Conservation (phyloP, 2,329 filamentous ascomycete genomes). For the Teratosphaeria viscida region DNA sequence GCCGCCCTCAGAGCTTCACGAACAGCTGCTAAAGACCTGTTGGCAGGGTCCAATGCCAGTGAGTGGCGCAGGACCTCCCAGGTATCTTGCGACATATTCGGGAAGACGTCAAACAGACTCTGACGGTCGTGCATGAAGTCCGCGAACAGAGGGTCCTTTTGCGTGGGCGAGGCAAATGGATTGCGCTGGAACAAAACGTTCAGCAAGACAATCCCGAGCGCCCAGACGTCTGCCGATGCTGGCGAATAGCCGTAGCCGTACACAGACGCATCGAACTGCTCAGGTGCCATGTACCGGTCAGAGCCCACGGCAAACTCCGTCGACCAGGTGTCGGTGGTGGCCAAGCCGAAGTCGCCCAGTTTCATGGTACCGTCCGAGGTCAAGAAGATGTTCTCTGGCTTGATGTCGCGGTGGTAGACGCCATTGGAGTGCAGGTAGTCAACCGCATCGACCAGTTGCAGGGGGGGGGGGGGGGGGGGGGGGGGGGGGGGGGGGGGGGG, state of each 20-base stretch:
- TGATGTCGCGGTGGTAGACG: slow-evolving; percentile 95
- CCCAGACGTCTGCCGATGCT: slow-evolving; percentile 90
- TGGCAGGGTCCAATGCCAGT: slow-evolving; percentile 81
- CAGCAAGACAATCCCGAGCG: slow-evolving; percentile 88
- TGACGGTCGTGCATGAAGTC: slow-evolving; percentile 92
- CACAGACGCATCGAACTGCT: slow-evolving; percentile 85
- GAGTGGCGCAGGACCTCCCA: slow-evolving; percentile 87
- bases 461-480: too few relatives aligned
- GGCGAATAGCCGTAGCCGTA: slow-evolving; percentile 70
- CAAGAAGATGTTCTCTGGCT: slow-evolving; percentile 98
- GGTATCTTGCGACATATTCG: slow-evolving; percentile 96
- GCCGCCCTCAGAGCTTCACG: slow-evolving; percentile 69
- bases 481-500: too few relatives aligned
- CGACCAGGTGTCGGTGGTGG: slow-evolving; percentile 81
- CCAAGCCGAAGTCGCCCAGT: slow-evolving; percentile 90
- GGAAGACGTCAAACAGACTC: slow-evolving; percentile 94
- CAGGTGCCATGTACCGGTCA: slow-evolving; percentile 97
- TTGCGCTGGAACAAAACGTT: slow-evolving; percentile 97
- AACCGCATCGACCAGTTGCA: slow-evolving; percentile 82
- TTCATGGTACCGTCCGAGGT: slow-evolving; percentile 82
- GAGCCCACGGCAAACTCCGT: slow-evolving; percentile 90
- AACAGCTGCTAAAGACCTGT: slow-evolving; percentile 69
- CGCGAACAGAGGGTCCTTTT: slow-evolving; percentile 83
- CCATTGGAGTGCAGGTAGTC: slow-evolving; percentile 84
- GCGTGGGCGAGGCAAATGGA: slow-evolving; percentile 82